Conservation (phyloP, 2,329 filamentous ascomycete genomes). For the Thelonectria blattea region DNA sequence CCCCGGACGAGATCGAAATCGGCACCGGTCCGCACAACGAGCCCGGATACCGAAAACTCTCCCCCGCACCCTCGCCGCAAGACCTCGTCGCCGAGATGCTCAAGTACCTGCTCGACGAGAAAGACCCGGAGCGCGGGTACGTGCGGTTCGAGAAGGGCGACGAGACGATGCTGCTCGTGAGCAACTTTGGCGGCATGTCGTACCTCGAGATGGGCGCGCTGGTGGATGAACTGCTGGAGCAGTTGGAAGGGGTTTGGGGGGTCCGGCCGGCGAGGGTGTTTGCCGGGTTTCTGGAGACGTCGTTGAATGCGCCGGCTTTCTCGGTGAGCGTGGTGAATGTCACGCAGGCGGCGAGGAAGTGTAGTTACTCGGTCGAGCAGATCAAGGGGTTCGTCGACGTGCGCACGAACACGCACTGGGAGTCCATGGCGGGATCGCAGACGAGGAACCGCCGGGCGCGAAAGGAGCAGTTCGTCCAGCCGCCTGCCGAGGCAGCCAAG, state of each 20-base stretch:
- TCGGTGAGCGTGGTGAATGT: conserved; percentile 71
- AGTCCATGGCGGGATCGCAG: conserved; percentile 57
- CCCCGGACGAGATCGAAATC: conserved; percentile 62
- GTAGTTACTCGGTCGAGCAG: conserved; percentile 54
- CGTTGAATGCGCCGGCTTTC: conserved; percentile 74
- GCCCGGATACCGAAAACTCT: conserved; percentile 63
- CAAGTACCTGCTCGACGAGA: conserved; percentile 63
- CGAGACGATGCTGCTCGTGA: conserved; percentile 60
- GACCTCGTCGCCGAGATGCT: conserved; percentile 64
- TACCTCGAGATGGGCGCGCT: conserved; percentile 62
- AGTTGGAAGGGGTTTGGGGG: conserved; percentile 54
- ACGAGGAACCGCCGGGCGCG: conserved; percentile 41
- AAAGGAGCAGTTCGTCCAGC: conserved; percentile 51
- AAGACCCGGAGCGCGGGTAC: conserved; percentile 56
- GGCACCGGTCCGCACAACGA: conserved; percentile 73
- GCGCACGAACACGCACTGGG: conserved; percentile 64
- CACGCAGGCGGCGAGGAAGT: conserved; percentile 52
- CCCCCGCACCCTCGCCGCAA: conserved; percentile 55
- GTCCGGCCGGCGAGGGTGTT: conserved; percentile 61
- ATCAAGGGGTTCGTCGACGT: conserved; percentile 70
- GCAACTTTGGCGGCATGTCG: conserved; percentile 66
- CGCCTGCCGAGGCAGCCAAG: conserved; percentile 41
- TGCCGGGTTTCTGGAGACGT: conserved; percentile 71
- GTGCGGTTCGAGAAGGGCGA: conserved; percentile 54
- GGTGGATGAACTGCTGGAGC: conserved; percentile 58